These are phyloP conservation scores for Fusarium sp. DNA, from an alignment of 2,329 filamentous ascomycete genomes.

Conservation along the genomic window DNA sequence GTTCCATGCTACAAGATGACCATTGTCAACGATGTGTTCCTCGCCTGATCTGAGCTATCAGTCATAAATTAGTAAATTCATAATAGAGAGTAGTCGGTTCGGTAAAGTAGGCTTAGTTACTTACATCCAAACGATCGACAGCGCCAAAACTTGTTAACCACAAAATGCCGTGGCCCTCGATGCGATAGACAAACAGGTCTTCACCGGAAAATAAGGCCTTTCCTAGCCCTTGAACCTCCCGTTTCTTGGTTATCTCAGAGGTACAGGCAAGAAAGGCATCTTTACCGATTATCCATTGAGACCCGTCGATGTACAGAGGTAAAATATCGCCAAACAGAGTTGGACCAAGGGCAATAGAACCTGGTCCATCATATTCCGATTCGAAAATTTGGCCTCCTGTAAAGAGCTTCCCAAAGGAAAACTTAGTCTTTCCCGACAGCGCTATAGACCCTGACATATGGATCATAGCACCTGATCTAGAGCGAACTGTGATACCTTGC, in stretches of 20 bases:
- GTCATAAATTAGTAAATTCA: background rate
- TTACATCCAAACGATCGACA: background rate
- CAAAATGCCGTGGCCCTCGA: background rate
- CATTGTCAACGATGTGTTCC: background rate
- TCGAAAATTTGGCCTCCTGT: background rate
- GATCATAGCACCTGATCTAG: background rate
- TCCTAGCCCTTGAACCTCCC: background rate
- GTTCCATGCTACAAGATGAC: background rate
- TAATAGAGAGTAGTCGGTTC: background rate
- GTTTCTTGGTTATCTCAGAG: background rate
- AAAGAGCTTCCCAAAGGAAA: background rate
- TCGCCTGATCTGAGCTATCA: background rate
- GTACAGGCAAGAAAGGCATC: background rate
- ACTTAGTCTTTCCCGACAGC: background rate
- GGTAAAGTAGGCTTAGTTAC: background rate
- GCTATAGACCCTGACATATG: background rate
- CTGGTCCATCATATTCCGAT: background rate
- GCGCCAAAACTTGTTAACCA: background rate
- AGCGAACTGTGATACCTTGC: background rate
- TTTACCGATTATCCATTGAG: background rate
- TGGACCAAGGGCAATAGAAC: background rate
- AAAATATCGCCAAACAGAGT: background rate
- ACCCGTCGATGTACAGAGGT: background rate
- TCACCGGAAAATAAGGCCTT: background rate
- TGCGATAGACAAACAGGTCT: background rate